These are phyloP conservation scores for Sanghuangporus baumii DNA, from an alignment of 1,284 basidiomycete genomes.

Conservation along the genomic window DNA sequence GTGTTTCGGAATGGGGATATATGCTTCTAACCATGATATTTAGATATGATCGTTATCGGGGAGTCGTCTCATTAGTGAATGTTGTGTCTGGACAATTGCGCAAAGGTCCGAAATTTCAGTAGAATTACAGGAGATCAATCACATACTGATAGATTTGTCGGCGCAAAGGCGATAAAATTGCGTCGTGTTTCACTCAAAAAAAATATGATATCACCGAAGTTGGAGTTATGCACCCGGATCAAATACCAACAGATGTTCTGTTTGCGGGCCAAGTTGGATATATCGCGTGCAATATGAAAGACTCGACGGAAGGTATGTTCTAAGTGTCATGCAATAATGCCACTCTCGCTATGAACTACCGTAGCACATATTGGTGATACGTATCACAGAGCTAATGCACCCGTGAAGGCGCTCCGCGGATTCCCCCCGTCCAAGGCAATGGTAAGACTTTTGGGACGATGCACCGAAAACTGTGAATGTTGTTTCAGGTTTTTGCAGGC, in stretches of 20 bases:
- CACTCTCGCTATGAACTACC: neutral
- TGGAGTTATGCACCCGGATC: constrained; percentile 91
- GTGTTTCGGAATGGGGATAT: constrained; percentile 1
- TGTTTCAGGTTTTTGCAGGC: constrained; percentile 82
- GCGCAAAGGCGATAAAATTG: constrained; percentile 82
- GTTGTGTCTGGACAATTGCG: constrained; percentile 52
- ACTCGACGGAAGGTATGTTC: constrained; percentile 83
- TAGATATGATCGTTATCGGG: constrained; percentile 95
- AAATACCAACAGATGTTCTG: constrained; percentile 64
- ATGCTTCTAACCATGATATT: constrained; percentile 4
- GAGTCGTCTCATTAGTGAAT: constrained; percentile 90
- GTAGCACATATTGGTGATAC: constrained; percentile 93
- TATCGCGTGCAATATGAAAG: constrained; percentile 95
- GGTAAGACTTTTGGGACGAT: constrained; percentile 40
- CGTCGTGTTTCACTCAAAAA: constrained; percentile 81
- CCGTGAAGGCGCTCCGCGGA: constrained; percentile 83
- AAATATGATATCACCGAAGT: constrained; percentile 91
- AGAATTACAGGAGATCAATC: neutral
- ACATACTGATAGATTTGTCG: constrained; percentile 21
- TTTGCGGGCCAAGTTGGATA: constrained; percentile 90
- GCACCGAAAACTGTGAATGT: neutral
- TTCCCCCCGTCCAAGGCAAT: constrained; percentile 94
- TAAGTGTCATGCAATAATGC: neutral
- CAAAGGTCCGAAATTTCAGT: constrained; percentile 31
- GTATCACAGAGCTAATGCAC: constrained; percentile 70